Base-by-base conservation (phyloP, 2,329 filamentous ascomycete genomes). In the Colletotrichum costaricense region DNA sequence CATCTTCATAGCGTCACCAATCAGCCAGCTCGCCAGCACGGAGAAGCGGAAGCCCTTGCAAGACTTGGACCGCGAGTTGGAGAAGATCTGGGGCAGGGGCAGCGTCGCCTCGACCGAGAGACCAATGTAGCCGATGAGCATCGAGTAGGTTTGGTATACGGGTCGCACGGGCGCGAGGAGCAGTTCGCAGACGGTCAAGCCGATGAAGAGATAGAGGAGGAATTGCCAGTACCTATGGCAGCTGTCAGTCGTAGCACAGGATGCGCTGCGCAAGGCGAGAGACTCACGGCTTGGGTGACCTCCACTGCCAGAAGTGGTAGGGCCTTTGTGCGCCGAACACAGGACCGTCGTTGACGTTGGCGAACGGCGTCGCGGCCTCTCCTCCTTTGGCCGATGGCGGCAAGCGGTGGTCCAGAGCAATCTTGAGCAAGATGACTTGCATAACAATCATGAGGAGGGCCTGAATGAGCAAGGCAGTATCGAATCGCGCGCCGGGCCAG, bases 1-100 rank as follows among this genome's bases (percentile, higher is more conserved):
- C 88, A 96, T 93, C 87, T 97, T 97, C 92, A 97, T 95, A 9
- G 89, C 87, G 82, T 97, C 94, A 74, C 94, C 94, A 3, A 93
- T 84, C 66, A 97, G 85, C 94, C 94, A 97, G 81, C 92, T 95
- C 33, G 87, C 89, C 71, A 97, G 85, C 5, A 97, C 92, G 7
- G 92, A 94, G 12, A 95, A 79, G 19, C 94, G 89, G 82, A 97
- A 95, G 6, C 94, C 94, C 81, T 91, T 93, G 85, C 93, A 95
- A 2, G 93, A 94, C 73, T 88, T 87, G 5, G 90, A 88, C 42
- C 89, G 88, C 75, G 89, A 86, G 80, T 97, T 97, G 56, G 93
- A 85, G 62, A 94, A 79, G 35, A 97, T 92, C 82, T 97, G 94
- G 1, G 94, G 94, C 12, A 97, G 86, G 4, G 94, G 94, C 30